These are phyloP conservation scores for Fagopyrum tataricum DNA, from an alignment of 148 eudicot genomes.

Conservation along the genomic window DNA sequence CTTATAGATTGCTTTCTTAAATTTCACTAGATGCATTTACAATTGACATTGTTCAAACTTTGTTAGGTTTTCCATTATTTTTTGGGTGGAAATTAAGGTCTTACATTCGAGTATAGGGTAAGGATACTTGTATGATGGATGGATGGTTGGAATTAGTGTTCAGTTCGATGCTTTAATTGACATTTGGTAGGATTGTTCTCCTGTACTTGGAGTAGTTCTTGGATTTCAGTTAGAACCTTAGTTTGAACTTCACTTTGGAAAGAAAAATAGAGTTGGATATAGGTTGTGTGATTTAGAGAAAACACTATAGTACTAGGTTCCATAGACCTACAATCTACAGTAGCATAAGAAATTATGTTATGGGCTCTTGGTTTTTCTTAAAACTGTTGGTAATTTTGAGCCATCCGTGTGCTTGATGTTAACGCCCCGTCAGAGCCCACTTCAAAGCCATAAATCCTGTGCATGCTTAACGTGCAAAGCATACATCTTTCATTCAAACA, in stretches of 20 bases:
- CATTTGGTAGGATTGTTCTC: background rate
- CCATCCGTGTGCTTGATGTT: too few relatives aligned
- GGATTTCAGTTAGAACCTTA: background rate
- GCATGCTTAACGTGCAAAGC: too few relatives aligned
- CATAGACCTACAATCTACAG: too few relatives aligned
- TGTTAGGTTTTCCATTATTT: background rate
- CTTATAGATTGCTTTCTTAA: background rate
- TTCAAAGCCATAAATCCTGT: too few relatives aligned
- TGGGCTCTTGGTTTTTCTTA: too few relatives aligned
- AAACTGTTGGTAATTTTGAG: too few relatives aligned
- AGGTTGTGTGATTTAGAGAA: too few relatives aligned
- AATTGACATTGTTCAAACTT: background rate
- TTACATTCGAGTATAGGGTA: background rate
- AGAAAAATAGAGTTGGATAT: background rate
- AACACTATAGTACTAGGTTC: too few relatives aligned
- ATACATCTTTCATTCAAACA: too few relatives aligned
- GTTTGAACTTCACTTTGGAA: background rate
- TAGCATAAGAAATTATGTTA: too few relatives aligned
- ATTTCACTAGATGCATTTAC: background rate
- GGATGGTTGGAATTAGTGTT: background rate
- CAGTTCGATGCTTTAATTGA: background rate
- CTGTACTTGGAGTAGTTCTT: background rate
- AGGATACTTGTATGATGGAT: background rate
- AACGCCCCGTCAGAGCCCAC: too few relatives aligned
- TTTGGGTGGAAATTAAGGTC: too few relatives aligned